Conservation (phyloP, 805 yeast species). For the Ogataea thermomethanolica region DNA sequence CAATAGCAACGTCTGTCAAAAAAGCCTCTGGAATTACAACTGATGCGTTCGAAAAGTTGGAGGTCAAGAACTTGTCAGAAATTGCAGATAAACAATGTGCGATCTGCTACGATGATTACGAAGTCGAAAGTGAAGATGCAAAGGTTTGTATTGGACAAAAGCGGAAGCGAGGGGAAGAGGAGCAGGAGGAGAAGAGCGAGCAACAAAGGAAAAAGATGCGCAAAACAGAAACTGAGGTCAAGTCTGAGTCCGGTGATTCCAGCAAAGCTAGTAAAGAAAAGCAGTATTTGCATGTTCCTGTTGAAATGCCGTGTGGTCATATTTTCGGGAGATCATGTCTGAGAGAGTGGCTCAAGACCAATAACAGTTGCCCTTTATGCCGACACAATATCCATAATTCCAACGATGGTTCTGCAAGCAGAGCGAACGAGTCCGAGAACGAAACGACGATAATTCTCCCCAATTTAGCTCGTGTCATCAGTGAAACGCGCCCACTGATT, state of each 20-base stretch:
- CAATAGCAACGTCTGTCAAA: constrained; percentile 50
- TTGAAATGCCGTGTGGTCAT: constrained; percentile 81
- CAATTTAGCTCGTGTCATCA: constrained; percentile 33
- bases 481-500: constrained; percentile 30
- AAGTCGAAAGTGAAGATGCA: constrained; percentile 6
- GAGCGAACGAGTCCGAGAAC: constrained; percentile 10
- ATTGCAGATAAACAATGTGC: constrained; percentile 45
- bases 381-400: constrained; percentile 48
- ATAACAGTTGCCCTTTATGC: constrained; percentile 84
- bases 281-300: constrained; percentile 55
- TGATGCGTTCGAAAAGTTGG: constrained; percentile 50
- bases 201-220: constrained; percentile 12
- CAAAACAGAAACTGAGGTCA: constrained; percentile 10
- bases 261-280: constrained; percentile 22
- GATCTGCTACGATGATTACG: constrained; percentile 59
- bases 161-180: constrained; percentile 13
- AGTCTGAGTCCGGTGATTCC: constrained; percentile 15
- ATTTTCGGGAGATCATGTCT: constrained; percentile 84
- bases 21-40: constrained; percentile 51
- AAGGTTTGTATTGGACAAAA: constrained; percentile 12
- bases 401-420: constrained; percentile 19
- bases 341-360: constrained; percentile 73
- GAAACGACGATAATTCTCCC: constrained; percentile 36
- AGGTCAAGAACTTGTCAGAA: constrained; percentile 33
- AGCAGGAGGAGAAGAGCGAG: constrained; percentile 8